Evolutionary conservation across 1,284 basidiomycete species (phyloP), one percentile per base, ranked within the genome.

Genomic region (Tylopilus sp.): DNA sequence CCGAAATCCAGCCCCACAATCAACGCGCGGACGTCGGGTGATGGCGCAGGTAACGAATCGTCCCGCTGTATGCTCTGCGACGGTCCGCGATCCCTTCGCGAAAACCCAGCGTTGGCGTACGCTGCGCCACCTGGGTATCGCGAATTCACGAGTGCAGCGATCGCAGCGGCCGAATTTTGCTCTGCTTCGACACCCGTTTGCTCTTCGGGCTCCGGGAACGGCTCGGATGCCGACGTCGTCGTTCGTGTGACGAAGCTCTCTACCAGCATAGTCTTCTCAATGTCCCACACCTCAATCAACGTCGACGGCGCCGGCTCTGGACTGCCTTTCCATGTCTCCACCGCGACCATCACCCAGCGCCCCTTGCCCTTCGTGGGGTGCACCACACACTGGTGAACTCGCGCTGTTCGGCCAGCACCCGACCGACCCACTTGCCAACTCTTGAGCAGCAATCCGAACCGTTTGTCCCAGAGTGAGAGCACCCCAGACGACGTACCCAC

Each of bases 391-490:
- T 89, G 81, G 52, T 89, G 77, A 21, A 92, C 79, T 15, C 80
- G 75, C 3, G 74, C 76, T 12, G 74, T 71, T 41, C 71, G 69
- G 1, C 81, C 78, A 11, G 77, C 73, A 1, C 83, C 73, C 10
- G 75, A 74, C 11, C 56, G 58, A n/a, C 82, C 84, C 1, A 84
- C 83, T 55, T 83, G 81, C 95, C 95, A 97, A 43, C 83, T 89
- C 64, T 88, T 87, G 58, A 98, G 73, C 6, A 89, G 71, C n/a
- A 98, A 72, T 0, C 92, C 92, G 57, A 98, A 98, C 2, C 96
- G 84, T 44, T 94, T 79, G 70, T 99, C 96, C 94, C 95, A 98
- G 1, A 98, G 75, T 3, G 86, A 84, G 7, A 98, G 71, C 9
- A 86, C 79, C 5, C 96, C 96, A 1, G 80, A 81, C 2, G 87